Conservation (phyloP, 345 rosid species). For the Turnera subulata region DNA sequence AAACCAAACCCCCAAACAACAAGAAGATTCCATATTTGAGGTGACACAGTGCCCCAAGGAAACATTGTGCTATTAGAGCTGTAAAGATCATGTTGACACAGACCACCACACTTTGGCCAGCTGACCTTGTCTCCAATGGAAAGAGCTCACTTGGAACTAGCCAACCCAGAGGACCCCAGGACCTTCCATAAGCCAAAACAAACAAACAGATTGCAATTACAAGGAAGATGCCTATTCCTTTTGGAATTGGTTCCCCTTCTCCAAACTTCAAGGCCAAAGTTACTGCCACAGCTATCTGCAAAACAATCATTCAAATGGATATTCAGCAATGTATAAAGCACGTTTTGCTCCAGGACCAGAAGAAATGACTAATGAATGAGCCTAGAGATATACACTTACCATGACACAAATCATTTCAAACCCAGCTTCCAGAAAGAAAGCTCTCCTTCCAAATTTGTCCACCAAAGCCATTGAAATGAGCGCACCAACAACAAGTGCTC, state of each 20-base stretch:
- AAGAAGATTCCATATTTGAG: too few species aligned
- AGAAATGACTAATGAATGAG: too few species aligned
- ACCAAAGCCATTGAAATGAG: too few species aligned
- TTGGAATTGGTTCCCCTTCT: not conserved
- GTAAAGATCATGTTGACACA: not conserved
- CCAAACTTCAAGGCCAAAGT: not conserved
- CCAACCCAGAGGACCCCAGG: not conserved
- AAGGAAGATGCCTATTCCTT: not conserved
- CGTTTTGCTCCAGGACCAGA: not conserved
- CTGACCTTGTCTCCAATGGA: not conserved
- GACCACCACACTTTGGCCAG: not conserved
- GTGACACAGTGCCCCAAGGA: too few species aligned
- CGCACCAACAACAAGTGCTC: too few species aligned
- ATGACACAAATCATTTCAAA: too few species aligned
- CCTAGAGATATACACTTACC: too few species aligned
- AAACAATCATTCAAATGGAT: not conserved
- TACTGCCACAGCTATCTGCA: not conserved
- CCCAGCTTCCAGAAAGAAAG: not conserved
- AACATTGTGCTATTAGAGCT: constrained; percentile 2
- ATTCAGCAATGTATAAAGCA: not conserved
- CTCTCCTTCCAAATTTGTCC: too few species aligned
- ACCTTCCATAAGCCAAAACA: not conserved
- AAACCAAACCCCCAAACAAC: too few species aligned
- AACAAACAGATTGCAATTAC: not conserved
- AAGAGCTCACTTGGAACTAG: not conserved